phyloP scores from a whole-genome alignment of 257 asterid species.

The Rubia yunnanensis region DNA sequence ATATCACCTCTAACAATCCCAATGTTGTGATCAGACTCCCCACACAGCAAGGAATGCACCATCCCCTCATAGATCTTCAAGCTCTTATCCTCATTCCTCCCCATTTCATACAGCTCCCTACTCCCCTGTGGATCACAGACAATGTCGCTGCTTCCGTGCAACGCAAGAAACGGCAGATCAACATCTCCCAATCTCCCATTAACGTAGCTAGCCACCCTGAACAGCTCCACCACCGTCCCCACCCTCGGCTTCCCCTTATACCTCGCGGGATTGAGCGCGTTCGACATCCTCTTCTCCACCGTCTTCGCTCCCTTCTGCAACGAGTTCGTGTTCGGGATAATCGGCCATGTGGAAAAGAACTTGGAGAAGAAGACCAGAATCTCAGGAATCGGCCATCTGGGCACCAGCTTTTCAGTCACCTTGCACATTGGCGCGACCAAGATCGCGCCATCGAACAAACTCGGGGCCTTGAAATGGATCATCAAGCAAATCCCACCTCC shows the following conservation, averaged over 20 bases:
- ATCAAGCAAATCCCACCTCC: conserved; percentile 77
- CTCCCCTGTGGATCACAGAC: conserved; percentile 90
- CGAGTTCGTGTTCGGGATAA: conserved; percentile 74
- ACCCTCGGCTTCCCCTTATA: conserved; percentile 73
- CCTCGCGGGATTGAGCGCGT: conserved; percentile 58
- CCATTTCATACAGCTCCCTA: conserved; percentile 58
- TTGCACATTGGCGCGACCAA: conserved; percentile 81
- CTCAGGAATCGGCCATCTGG: conserved; percentile 70
- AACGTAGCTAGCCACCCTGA: conserved; percentile 61
- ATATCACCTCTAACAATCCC: conserved; percentile 56
- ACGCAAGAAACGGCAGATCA: conserved; percentile 46
- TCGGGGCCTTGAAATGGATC: conserved; percentile 43
- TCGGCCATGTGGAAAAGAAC: conserved; percentile 53
- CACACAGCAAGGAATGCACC: conserved; percentile 84
- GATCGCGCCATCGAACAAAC: conserved; percentile 49
- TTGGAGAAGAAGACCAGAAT: conserved; percentile 45
- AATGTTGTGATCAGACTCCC: conserved; percentile 84
- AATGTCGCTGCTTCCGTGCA: conserved; percentile 77
- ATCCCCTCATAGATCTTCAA: conserved; percentile 76
- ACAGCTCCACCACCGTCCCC: conserved; percentile 69
- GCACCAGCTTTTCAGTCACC: conserved; percentile 72
- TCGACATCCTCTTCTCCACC: conserved; percentile 47
- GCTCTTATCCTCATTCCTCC: conserved; percentile 61
- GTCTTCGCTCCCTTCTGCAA: conserved; percentile 72
- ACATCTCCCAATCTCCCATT: conserved; percentile 48